Base-by-base conservation (phyloP, 1,284 basidiomycete species). In the Austroboletus novae-zelandiae region DNA sequence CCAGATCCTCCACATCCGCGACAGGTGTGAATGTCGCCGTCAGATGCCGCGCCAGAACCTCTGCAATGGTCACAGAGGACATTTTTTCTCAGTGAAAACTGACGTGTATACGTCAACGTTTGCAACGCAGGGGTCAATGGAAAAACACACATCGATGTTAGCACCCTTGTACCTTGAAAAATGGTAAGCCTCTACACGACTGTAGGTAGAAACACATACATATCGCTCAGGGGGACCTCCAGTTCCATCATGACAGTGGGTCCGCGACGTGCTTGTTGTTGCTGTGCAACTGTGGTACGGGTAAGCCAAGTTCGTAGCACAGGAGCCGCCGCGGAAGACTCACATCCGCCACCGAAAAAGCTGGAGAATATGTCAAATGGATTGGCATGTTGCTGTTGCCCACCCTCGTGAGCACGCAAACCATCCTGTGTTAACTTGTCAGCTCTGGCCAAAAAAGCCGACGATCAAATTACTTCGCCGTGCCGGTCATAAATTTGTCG, bases 41-140 rank as follows among this genome's bases (percentile, higher is more conserved):
- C 87, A 1, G 91, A 91, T 2, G 92, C 88, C 1, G 95, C 94
- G 25, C 94, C 94, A 4, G 89, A 84, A 7, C 94, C 94, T 59
- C 92, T 84, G 71, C 94, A 98, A 66, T 94, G 88, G 66, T 95
- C 90, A 65, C 94, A 97, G 29, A 98, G 83, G 41, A 95, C 82
- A 51, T 84, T 82, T 65, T 95, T 94, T 64, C 86, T 89, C 61
- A 96, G 80, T 74, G 87, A 85, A 71, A 97, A 95, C 90, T 95
- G 57, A n/a, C 42, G 9, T 9, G 17, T 55, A 40, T 31, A 25
- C n/a, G 32, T 67, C 27, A 64, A 27, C 5, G 14, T 4, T 34
- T 17, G 13, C 31, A 8, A 17, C 17, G 3, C 39, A 41, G 3
- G 39, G 23, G 45, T 5, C 29, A 34, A 35, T 11, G 40, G 23